Conservation (phyloP, 331 rosid species). For the Quercus lobata region DNA sequence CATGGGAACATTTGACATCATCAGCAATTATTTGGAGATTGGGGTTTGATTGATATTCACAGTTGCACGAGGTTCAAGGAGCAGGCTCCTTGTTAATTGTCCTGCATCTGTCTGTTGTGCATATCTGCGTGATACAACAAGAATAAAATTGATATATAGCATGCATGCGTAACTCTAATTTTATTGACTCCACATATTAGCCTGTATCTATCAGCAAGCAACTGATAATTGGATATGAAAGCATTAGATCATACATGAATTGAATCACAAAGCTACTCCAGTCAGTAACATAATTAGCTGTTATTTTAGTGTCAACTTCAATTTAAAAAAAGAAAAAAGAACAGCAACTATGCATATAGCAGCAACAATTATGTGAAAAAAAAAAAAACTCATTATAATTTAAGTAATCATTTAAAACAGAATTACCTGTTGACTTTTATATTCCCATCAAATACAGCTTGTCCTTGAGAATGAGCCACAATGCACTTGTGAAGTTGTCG, state of each 20-base stretch:
- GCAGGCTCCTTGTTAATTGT: conserved; percentile 86
- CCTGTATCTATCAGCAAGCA: background rate
- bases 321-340: too few species aligned
- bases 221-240: background rate
- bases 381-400: background rate
- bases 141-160: background rate
- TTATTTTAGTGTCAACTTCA: background rate
- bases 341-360: background rate
- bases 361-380: too few species aligned
- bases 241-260: background rate
- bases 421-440: conserved; percentile 83
- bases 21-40: conserved; percentile 94
- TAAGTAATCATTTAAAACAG: background rate
- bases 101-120: conserved; percentile 98
- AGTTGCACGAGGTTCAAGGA: conserved; percentile 87
- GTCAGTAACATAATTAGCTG: background rate
- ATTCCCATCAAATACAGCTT: conserved; percentile 92
- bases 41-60: conserved; percentile 66
- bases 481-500: conserved; percentile 93
- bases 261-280: background rate
- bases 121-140: conserved; percentile 39
- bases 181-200: background rate
- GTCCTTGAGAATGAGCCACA: conserved; percentile 78
- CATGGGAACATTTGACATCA: conserved; percentile 93
- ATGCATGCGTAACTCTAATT: background rate